Percentiles rank a stretch among this genome's conserved stretches.
Evolutionary conservation across 352 stramenopile genomes (phyloP).

Genomic region (Phytophthora rubi): DNA sequence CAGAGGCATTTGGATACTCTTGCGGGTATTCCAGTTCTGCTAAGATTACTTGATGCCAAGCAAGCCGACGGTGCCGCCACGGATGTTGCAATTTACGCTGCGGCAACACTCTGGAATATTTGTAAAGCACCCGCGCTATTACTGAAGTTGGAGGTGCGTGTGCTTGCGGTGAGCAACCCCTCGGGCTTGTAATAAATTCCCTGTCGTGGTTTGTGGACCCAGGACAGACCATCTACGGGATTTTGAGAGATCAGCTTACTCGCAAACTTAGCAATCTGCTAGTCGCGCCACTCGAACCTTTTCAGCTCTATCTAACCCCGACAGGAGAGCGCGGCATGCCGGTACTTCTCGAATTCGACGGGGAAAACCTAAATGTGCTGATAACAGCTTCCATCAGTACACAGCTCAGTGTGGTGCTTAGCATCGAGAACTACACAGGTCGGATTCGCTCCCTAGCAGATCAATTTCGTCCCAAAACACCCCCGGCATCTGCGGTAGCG

Average conservation of each 20-base stretch:
- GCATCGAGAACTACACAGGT: constrained; percentile 68
- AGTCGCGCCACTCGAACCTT: constrained; percentile 53
- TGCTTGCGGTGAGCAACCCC: not conserved
- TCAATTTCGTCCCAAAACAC: constrained; percentile 48
- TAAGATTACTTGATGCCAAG: constrained; percentile 52
- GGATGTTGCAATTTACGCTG: constrained; percentile 58
- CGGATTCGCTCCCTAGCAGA: constrained; percentile 44
- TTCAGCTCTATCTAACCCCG: constrained; percentile 45
- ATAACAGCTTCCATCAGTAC: constrained; percentile 55
- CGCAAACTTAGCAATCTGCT: constrained; percentile 61
- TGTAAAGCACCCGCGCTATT: constrained; percentile 67
- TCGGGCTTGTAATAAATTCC: not conserved
- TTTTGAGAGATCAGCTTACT: constrained; percentile 64
- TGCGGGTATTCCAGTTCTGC: constrained; percentile 47
- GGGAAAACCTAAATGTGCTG: constrained; percentile 66
- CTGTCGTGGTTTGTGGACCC: constrained; percentile 4
- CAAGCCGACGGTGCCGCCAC: constrained; percentile 21
- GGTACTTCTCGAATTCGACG: constrained; percentile 60
- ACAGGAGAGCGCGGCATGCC: constrained; percentile 54
- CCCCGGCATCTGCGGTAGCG: constrained; percentile 15
- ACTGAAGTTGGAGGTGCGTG: constrained; percentile 68
- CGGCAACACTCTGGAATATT: constrained; percentile 71
- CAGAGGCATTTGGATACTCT: constrained; percentile 72
- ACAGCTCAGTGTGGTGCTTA: constrained; percentile 54
- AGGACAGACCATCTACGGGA: constrained; percentile 63